Base-by-base conservation (phyloP, 805 yeast species). In the Candida andamanensis region DNA sequence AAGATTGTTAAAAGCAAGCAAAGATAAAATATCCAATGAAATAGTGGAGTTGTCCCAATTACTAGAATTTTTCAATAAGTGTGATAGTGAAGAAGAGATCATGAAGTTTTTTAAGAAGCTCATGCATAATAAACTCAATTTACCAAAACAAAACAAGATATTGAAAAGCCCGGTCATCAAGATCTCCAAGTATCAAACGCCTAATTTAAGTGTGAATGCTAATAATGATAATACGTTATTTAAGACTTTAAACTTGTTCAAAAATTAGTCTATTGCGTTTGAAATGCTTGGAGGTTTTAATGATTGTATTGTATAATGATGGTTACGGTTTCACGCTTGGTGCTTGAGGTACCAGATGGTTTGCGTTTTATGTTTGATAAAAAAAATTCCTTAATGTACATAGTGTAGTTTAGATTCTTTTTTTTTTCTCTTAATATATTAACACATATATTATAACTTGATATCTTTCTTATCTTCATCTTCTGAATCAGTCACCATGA, bases 401-500 rank as follows among this genome's bases (percentile, higher is more conserved):
- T 33, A 33, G 37, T 33, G 32, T 33, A 33, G 14, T 27, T 33
- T 31, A 31, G 34, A 25, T 24, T n/a, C n/a, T n/a, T n/a, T n/a
- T n/a, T n/a, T n/a, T n/a, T n/a, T n/a, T n/a, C 13, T 26, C 18
- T 26, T 6, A 13, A n/a, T 13, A 26, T 23, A 23, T 9, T 8
- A 6, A 13, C 18, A n/a, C n/a, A n/a, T 26, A 8, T 9, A 8
- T 15, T 8, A 35, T 20, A 26, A 24, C 15, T 30, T 30, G 15
- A 26, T 35, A 14, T 35, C 38, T 16, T 35, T 35, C 28, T 42
- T 43, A 28, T 58, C 64, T 35, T 64, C 70, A 19, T 65, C 71
- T 35, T 65, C 71, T 44, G 60, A 56, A 35, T 65, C 71, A 19
- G 67, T 61, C 23, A 65, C 67, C 42, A 64, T 51, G 34, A 65